Evolutionary conservation across 805 yeast species (phyloP).

Genomic region (Sugiyamaella qingdaonensis): DNA sequence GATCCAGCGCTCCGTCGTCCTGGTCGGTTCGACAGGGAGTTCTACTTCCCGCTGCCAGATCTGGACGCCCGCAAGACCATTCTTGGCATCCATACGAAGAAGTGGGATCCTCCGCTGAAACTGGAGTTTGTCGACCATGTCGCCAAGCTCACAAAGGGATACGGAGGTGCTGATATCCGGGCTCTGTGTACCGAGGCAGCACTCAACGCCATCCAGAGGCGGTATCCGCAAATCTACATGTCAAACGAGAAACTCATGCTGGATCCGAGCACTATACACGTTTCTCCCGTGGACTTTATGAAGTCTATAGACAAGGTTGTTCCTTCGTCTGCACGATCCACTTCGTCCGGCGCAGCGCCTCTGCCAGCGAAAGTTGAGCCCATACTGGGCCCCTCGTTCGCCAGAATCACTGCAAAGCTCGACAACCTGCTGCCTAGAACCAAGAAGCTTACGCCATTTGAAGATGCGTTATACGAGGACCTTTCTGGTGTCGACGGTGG

Average conservation of each 20-base stretch:
- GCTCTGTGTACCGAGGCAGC: slow-evolving; percentile 97
- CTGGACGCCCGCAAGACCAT: slow-evolving; percentile 72
- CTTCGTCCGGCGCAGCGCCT: slow-evolving; percentile 69
- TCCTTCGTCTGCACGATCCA: slow-evolving; percentile 88
- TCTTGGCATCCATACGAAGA: slow-evolving; percentile 76
- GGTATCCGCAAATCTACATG: slow-evolving; percentile 87
- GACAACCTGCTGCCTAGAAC: slow-evolving; percentile 57
- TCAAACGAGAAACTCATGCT: slow-evolving; percentile 69
- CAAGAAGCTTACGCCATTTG: slow-evolving; percentile 53
- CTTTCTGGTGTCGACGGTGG: slow-evolving; percentile 59
- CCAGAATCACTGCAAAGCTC: slow-evolving; percentile 42
- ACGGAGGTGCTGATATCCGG: slow-evolving; percentile 95
- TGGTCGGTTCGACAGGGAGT: slow-evolving; percentile 95
- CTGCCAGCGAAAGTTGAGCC: slow-evolving; percentile 70
- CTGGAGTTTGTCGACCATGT: slow-evolving; percentile 56
- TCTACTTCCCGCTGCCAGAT: slow-evolving; percentile 92
- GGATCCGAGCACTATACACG: slow-evolving; percentile 65
- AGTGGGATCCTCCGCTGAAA: slow-evolving; percentile 77
- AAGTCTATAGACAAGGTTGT: slow-evolving; percentile 79
- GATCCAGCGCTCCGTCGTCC: slow-evolving; percentile 97
- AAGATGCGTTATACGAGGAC: slow-evolving; percentile 64
- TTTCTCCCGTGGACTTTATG: slow-evolving; percentile 79
- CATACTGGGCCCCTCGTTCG: slow-evolving; percentile 50
- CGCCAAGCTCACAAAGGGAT: slow-evolving; percentile 85
- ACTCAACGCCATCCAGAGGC: slow-evolving; percentile 81